These are phyloP conservation scores for Wickerhamomyces kurtzmanii DNA, from an alignment of 805 yeast genomes.

Conservation along the genomic window DNA sequence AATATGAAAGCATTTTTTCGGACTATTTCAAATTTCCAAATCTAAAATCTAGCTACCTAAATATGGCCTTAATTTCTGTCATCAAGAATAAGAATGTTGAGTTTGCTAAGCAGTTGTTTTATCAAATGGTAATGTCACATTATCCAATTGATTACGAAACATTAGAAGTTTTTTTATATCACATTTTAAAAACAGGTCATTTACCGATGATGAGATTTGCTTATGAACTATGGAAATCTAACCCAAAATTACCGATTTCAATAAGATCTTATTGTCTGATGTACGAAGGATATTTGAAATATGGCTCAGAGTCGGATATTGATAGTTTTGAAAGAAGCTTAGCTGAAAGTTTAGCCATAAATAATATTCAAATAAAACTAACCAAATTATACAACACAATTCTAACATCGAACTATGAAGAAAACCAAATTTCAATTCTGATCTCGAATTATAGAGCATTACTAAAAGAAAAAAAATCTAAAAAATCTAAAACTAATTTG, in stretches of 20 bases:
- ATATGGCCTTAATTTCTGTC: slow-evolving; percentile 11
- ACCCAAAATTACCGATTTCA: slow-evolving; percentile 11
- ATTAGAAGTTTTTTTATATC: slow-evolving; percentile 8
- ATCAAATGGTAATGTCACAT: slow-evolving; percentile 15
- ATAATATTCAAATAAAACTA: no score
- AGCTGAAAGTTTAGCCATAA: no score
- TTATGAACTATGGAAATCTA: slow-evolving; percentile 10
- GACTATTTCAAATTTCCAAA: slow-evolving; percentile 8
- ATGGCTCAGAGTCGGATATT: slow-evolving; percentile 2
- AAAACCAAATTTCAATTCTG: no score
- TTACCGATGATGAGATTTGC: slow-evolving; percentile 12
- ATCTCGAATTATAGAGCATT: no score
- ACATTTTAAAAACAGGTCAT: slow-evolving; percentile 8
- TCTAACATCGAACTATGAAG: no score
- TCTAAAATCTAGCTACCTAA: slow-evolving; percentile 5
- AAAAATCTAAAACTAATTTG: no score
- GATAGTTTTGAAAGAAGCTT: no score
- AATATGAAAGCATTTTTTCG: slow-evolving; percentile 12
- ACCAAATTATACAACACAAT: no score
- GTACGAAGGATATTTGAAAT: slow-evolving; percentile 1
- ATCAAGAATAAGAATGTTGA: slow-evolving; percentile 13
- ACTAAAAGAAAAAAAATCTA: no score
- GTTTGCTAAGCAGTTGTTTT: slow-evolving; percentile 15
- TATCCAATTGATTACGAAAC: slow-evolving; percentile 14
- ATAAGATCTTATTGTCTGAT: slow-evolving; percentile 8